Percentiles rank a stretch among this genome's conserved stretches.
Evolutionary conservation across 2,329 filamentous ascomycete genomes (phyloP).

Genomic region (Claviceps maximensis): DNA sequence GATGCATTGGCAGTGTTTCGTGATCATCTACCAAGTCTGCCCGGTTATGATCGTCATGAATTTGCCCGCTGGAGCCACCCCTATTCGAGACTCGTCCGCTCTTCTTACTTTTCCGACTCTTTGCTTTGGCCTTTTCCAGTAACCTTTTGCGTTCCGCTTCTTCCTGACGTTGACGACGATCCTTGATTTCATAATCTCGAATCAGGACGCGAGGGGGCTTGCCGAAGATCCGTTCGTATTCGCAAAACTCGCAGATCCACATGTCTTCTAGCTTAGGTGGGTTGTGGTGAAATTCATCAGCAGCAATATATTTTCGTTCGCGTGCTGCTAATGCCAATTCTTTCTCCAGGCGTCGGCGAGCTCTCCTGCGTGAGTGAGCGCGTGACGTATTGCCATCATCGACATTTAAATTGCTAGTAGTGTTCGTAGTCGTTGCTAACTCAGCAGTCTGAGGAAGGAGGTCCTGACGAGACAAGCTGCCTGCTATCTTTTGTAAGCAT

Average conservation of each 20-base stretch:
- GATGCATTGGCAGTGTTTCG: conserved; percentile 11
- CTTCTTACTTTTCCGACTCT: conserved; percentile 82
- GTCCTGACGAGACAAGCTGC: conserved; percentile 9
- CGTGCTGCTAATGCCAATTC: conserved; percentile 64
- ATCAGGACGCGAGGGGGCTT: conserved; percentile 72
- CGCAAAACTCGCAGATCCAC: conserved; percentile 97
- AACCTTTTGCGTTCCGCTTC: conserved; percentile 75
- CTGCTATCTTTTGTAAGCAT: not conserved
- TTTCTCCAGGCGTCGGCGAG: conserved; percentile 52
- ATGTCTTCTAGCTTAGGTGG: conserved; percentile 59
- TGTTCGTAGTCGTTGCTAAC: conserved; percentile 7
- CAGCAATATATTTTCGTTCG: conserved; percentile 63
- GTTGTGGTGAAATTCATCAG: conserved; percentile 62
- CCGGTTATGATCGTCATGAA: conserved; percentile 13
- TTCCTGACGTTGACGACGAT: conserved; percentile 69
- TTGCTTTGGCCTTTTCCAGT: conserved; percentile 87
- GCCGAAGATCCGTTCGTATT: conserved; percentile 95
- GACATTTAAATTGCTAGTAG: conserved; percentile 7
- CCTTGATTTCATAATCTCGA: conserved; percentile 86
- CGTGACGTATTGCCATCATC: conserved; percentile 16
- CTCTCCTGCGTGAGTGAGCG: conserved; percentile 34
- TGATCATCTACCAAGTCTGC: conserved; percentile 12
- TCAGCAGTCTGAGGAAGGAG: conserved; percentile 9
- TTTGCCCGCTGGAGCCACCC: conserved; percentile 13
- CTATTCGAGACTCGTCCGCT: conserved; percentile 40